These are phyloP conservation scores for Clitoria ternatea DNA, from an alignment of 306 rosid species.

Conservation along the genomic window DNA sequence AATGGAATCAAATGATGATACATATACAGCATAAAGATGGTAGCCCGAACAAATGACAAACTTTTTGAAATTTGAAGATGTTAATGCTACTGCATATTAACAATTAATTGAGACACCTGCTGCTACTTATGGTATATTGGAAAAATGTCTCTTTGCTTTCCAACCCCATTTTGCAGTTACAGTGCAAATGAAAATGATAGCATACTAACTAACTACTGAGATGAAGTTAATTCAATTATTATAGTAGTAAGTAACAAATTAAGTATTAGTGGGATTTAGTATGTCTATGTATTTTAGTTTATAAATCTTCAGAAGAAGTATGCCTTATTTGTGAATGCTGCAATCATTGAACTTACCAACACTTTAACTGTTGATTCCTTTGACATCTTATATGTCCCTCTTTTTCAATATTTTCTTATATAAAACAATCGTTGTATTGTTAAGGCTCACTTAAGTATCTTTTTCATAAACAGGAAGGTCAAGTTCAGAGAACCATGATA, in stretches of 20 bases:
- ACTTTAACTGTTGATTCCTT: conserved; percentile 2
- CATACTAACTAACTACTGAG: no score
- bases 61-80: neutral
- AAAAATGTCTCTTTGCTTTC: neutral
- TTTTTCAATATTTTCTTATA: neutral
- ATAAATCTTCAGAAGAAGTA: neutral
- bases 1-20: conserved; percentile 7
- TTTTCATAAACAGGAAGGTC: conserved; percentile 63
- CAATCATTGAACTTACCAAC: conserved; percentile 7
- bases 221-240: neutral
- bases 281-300: neutral
- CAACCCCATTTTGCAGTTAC: neutral
- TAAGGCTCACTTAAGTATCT: conserved; percentile 16
- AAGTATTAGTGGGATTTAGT: conserved; percentile 8
- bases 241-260: neutral
- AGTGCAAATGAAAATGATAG: neutral
- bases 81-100: neutral
- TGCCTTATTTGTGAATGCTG: conserved; percentile 12
- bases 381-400: neutral
- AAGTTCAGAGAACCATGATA: conserved; percentile 35
- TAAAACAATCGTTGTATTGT: neutral
- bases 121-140: neutral
- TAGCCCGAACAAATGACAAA: neutral
- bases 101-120: conserved; percentile 1
- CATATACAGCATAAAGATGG: neutral